A percentile compares a stretch with the other conserved stretches of the same genome.
phyloP scores from a whole-genome alignment of 148 eudicot genomes.

The Rhododendron griersonianum region DNA sequence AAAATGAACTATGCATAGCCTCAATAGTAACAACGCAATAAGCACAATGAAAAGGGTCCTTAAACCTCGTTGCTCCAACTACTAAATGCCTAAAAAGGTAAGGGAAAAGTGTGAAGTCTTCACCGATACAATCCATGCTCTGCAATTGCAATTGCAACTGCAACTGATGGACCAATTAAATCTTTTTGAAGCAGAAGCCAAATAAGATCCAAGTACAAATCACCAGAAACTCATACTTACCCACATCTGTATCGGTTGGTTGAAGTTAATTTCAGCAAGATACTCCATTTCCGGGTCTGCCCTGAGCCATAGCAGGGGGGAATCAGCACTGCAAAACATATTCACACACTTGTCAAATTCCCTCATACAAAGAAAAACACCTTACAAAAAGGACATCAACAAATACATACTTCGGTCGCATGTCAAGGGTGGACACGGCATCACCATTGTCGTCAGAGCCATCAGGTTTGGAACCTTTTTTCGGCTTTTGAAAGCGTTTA shows the following conservation, averaged over 20 bases:
- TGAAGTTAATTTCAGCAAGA: slow-evolving; percentile 85
- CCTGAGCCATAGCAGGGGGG: slow-evolving; percentile 86
- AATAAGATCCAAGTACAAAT: not conserved
- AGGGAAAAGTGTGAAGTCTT: not conserved
- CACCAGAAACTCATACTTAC: slow-evolving; percentile 41
- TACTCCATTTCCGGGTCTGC: slow-evolving; percentile 99
- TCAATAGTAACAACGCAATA: not conserved
- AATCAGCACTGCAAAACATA: slow-evolving; percentile 64
- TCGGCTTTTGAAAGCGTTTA: slow-evolving; percentile 83
- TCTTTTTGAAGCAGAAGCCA: not conserved
- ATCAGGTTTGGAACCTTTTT: slow-evolving; percentile 72
- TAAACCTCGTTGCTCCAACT: not conserved
- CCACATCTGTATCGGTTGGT: slow-evolving; percentile 97
- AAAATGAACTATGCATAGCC: not conserved
- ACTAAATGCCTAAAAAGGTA: not conserved
- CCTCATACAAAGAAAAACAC: not conserved
- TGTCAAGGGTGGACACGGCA: slow-evolving; percentile 44
- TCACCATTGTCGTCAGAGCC: slow-evolving; percentile 97
- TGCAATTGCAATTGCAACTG: not conserved
- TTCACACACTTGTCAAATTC: slow-evolving; percentile 2
- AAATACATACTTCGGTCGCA: slow-evolving; percentile 62
- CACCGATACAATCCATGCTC: not conserved
- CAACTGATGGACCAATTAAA: not conserved
- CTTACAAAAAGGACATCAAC: not conserved
- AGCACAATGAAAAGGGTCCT: not conserved